Evolutionary conservation across 371 early-diverging fungal species (phyloP).

Genomic region (Mortierella sp.): DNA sequence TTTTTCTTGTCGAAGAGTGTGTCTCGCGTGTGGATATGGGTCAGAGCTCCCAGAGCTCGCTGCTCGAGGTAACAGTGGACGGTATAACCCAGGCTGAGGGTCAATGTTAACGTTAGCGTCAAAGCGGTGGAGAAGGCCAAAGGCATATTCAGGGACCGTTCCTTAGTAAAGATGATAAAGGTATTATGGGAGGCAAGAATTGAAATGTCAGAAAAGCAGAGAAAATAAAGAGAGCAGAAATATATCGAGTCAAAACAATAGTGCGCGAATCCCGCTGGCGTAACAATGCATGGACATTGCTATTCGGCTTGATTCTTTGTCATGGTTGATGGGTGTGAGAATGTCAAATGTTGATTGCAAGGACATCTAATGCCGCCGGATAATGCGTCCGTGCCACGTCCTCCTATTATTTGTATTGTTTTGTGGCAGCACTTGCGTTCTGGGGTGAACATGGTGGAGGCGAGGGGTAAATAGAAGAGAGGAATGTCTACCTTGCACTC

Average conservation of each 20-base stretch:
- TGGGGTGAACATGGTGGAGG: background rate
- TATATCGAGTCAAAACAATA: background rate
- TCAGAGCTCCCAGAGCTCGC: conserved; percentile 60
- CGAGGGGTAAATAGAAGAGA: background rate
- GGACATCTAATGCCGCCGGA: no score
- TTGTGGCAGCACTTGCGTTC: background rate
- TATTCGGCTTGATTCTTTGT: conserved; percentile 3
- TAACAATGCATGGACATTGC: no score
- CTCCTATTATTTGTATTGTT: no score
- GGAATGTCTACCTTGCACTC: no score
- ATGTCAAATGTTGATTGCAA: no score
- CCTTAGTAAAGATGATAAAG: background rate
- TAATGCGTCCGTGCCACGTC: background rate
- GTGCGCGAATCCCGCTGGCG: no score
- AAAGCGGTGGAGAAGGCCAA: background rate
- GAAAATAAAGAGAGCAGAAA: background rate
- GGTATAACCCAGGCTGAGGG: conserved; percentile 12
- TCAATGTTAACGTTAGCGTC: conserved; percentile 4
- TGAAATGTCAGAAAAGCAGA: background rate
- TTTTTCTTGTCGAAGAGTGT: conserved; percentile 66
- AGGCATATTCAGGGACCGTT: no score
- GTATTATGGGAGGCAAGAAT: background rate
- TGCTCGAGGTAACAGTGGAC: conserved; percentile 46
- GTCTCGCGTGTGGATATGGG: conserved; percentile 60
- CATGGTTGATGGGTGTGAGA: background rate